Percentiles rank a stretch among this genome's conserved stretches.
Conservation (phyloP, 1,284 basidiomycete species). For the Fomitopsis pinicola region DNA sequence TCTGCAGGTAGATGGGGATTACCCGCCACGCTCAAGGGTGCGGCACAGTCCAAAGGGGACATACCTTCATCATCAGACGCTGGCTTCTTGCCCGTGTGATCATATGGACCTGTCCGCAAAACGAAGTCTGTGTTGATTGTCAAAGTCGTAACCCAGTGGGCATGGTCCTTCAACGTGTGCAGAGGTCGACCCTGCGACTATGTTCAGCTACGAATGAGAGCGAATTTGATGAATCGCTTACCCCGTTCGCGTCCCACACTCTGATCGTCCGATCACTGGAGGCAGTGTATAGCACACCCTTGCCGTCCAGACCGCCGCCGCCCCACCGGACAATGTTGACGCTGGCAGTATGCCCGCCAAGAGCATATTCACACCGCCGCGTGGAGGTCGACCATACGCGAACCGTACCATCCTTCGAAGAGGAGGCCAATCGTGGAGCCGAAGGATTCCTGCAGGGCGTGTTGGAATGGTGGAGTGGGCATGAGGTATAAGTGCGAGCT, state of each 20-base stretch:
- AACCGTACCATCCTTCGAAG: constrained; percentile 95
- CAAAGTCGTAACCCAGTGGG: constrained; percentile 98
- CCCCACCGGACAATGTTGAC: constrained; percentile 98
- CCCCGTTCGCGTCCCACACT: constrained; percentile 86
- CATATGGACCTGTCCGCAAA: constrained; percentile 92
- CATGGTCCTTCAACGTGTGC: constrained; percentile 88
- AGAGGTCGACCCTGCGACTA: constrained; percentile 53
- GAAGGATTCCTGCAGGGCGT: constrained; percentile 51
- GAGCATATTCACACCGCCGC: constrained; percentile 75
- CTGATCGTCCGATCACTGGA: constrained; percentile 92
- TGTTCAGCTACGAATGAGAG: background rate
- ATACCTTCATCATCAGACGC: constrained; percentile 79
- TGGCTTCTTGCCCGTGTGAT: constrained; percentile 78
- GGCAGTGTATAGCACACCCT: constrained; percentile 89
- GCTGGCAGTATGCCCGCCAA: constrained; percentile 91
- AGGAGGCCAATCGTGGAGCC: constrained; percentile 86
- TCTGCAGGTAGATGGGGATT: background rate
- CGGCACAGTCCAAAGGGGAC: background rate
- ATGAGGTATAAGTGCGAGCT: constrained; percentile 12
- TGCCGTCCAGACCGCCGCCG: constrained; percentile 61
- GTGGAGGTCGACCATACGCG: constrained; percentile 86
- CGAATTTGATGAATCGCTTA: constrained; percentile 29
- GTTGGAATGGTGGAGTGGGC: background rate
- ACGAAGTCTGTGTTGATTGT: constrained; percentile 95
- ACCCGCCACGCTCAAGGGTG: background rate